Percentiles rank a stretch among this genome's conserved stretches.
These are phyloP conservation scores for Colletotrichum noveboracense DNA, from an alignment of 2,329 filamentous ascomycete species.

Conservation along the genomic window DNA sequence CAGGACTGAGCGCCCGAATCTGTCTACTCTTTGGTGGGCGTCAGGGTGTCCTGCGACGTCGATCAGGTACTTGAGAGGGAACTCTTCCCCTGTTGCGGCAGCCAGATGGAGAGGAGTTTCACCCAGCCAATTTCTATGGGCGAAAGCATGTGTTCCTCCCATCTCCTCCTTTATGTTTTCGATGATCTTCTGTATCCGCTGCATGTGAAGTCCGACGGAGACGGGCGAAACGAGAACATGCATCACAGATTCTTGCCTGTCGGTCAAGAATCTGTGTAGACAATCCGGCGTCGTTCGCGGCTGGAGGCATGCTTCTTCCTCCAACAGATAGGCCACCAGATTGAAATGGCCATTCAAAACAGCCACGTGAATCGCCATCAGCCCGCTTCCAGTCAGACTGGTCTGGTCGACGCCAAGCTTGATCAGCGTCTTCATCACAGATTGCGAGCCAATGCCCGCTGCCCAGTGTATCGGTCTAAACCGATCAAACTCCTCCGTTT, in stretches of 20 bases:
- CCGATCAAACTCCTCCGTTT: neutral
- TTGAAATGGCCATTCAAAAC: neutral
- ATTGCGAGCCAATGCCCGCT: neutral
- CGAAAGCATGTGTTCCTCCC: neutral
- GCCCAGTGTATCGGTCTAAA: slow-evolving; percentile 8
- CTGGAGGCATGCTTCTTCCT: neutral
- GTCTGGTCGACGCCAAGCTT: neutral
- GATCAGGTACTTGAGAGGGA: neutral
- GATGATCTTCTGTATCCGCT: neutral
- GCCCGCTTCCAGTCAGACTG: neutral
- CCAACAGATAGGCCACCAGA: neutral
- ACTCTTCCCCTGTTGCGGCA: neutral
- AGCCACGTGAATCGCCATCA: neutral
- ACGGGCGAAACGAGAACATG: neutral
- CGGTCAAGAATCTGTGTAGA: neutral
- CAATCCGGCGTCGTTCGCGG: neutral
- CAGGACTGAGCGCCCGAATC: neutral
- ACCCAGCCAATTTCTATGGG: neutral
- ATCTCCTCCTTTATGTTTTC: neutral
- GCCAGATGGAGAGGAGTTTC: neutral
- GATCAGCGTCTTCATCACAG: neutral
- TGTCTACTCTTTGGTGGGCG: neutral
- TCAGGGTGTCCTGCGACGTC: neutral
- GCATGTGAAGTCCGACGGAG: neutral
- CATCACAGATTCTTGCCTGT: neutral